phyloP scores from a whole-genome alignment of 352 stramenopile species.

The Globisporangium ultimum region DNA sequence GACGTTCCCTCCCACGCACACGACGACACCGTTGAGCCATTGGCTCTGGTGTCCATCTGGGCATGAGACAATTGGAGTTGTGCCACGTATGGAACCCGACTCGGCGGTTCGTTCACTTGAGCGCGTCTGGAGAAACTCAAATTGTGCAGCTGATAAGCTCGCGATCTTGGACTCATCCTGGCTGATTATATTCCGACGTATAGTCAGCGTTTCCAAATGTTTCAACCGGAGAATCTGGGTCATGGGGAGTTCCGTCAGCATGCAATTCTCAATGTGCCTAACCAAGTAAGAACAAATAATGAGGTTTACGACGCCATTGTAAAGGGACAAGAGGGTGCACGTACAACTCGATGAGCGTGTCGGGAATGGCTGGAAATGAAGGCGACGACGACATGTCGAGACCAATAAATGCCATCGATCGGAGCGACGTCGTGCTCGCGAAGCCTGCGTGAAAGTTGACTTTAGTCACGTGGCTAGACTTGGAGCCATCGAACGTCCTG shows the following conservation, averaged over 20 bases:
- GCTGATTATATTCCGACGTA: background rate
- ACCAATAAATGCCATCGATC: constrained; percentile 28
- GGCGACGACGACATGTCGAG: constrained; percentile 21
- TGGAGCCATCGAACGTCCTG: constrained; percentile 6
- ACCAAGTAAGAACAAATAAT: background rate
- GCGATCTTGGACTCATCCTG: background rate
- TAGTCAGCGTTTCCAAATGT: constrained; percentile 18
- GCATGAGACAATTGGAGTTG: background rate
- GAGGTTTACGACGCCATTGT: background rate
- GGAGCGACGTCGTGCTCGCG: constrained; percentile 3
- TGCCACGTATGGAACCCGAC: too few species aligned
- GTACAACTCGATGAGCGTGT: constrained; percentile 18
- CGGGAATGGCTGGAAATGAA: constrained; percentile 20
- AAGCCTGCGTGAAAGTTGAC: constrained; percentile 3
- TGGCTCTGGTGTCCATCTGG: constrained; percentile 1
- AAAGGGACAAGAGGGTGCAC: background rate
- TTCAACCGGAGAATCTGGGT: constrained; percentile 14
- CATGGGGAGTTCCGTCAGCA: constrained; percentile 17
- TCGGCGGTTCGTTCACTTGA: background rate
- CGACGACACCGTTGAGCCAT: background rate
- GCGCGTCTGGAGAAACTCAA: constrained; percentile 1
- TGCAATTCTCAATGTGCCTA: constrained; percentile 22
- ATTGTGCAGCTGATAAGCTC: constrained; percentile 1
- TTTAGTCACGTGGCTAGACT: background rate
- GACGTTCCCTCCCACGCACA: background rate